phyloP scores from a whole-genome alignment of 176 grass and related monocot genomes.

The Oryza punctata region DNA sequence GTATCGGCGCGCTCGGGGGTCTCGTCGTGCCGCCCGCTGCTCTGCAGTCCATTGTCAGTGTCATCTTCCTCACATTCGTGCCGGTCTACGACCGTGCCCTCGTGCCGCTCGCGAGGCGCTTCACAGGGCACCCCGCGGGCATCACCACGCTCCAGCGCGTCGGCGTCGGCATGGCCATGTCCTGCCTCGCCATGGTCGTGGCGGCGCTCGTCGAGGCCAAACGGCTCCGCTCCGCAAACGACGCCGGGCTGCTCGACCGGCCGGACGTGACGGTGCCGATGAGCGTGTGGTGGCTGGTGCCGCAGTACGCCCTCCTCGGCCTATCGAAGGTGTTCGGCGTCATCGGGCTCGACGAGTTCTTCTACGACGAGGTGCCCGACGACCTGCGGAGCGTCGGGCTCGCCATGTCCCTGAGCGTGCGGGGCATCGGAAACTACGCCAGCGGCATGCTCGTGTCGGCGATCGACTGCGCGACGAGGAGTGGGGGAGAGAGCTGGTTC shows the following conservation, averaged over 20 bases:
- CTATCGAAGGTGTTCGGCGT: constrained; percentile 40
- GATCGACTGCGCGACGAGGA: constrained; percentile 19
- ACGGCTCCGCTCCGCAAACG: constrained; percentile 46
- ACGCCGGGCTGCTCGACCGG: constrained; percentile 43
- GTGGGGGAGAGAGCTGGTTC: too few species aligned
- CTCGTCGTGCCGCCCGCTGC: too few species aligned
- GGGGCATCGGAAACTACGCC: constrained; percentile 55
- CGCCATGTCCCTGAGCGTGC: constrained; percentile 62
- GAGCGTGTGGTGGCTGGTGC: constrained; percentile 85
- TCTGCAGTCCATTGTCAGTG: too few species aligned
- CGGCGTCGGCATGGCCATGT: constrained; percentile 51
- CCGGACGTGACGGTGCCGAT: constrained; percentile 51
- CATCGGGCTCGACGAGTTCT: constrained; percentile 62
- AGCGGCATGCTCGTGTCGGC: constrained; percentile 49
- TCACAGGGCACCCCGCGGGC: constrained; percentile 41
- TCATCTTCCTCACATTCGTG: too few species aligned
- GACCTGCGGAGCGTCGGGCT: constrained; percentile 61
- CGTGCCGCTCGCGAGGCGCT: too few species aligned
- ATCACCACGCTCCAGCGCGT: constrained; percentile 75
- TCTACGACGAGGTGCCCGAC: constrained; percentile 65
- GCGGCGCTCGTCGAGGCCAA: constrained; percentile 64
- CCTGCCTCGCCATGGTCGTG: constrained; percentile 44
- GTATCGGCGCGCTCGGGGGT: too few species aligned
- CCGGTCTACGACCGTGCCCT: not conserved
- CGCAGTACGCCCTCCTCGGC: constrained; percentile 65